Base-by-base conservation (phyloP, 306 rosid genomes). In the Corylus heterophylla region DNA sequence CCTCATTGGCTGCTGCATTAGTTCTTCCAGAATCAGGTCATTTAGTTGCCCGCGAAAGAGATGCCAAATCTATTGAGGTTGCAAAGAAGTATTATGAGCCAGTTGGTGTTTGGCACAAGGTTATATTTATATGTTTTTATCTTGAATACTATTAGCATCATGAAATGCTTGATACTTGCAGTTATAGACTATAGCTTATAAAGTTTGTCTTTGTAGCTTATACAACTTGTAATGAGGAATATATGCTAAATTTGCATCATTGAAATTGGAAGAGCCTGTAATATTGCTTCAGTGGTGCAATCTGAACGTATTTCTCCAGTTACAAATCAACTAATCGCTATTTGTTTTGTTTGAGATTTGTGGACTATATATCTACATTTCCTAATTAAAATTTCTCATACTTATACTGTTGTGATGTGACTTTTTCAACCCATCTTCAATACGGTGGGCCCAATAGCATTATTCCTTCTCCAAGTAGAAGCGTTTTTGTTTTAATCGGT, bases 31-130 rank as follows among this genome's bases (percentile, higher is more conserved):
- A 94, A 71, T 88, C 93, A 66, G 98, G 98, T 79, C 84, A 80
- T 75, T 88, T 94, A 84, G 91, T 92, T 76, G 97, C 97, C 37
- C 91, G 97, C 78, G 98, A 94, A 85, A 91, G 93, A 81, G 97
- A 94, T 79, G 86, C 89, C 71, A 88, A 64, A 77, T 86, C 85
- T 81, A 97, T 94, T 62, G 97, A 92, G 74, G 86, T 91, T 67
- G 98, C 98, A 12, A 89, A 85, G 77, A 92, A 89, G 87, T 94
- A 89, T 78, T 91, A 91, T 70, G 88, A 87, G 12, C 83, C 66
- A 75, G 97, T 95, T 54, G 94, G 97, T 72, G 93, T 94, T 85
- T 91, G 94, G 45, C 91, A 94, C 74, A 94, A 92, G 90, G 98
- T 94, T 85, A 69, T 56, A 66, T 71, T 45, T 56, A 35, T 10